Percentiles rank a stretch among this genome's conserved stretches.
These are phyloP conservation scores for Mortierella sp. DNA, from an alignment of 371 early-diverging fungal species.

Conservation along the genomic window DNA sequence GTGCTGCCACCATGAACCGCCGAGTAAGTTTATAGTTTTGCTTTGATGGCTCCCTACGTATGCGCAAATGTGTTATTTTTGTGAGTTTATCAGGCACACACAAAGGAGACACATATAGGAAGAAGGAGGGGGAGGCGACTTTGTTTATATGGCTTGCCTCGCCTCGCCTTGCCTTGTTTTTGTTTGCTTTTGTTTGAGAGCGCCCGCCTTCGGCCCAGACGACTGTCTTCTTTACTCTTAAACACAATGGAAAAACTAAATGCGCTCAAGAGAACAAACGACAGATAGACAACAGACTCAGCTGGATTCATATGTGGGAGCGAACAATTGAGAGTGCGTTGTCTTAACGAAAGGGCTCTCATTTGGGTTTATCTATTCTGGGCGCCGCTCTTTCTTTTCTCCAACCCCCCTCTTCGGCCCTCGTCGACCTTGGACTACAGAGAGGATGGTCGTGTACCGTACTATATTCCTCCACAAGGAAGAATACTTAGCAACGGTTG, in stretches of 20 bases:
- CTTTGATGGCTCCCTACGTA: neutral
- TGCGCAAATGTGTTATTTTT: neutral
- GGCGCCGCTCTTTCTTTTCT: conserved; percentile 5
- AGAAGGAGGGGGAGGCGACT: neutral
- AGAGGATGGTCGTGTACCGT: neutral
- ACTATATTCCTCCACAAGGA: neutral
- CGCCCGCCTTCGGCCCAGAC: no score
- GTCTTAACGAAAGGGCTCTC: neutral
- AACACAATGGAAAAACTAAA: neutral
- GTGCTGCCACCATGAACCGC: conserved; percentile 44
- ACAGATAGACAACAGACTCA: neutral
- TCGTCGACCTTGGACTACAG: neutral
- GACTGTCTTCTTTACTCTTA: neutral
- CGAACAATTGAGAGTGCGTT: neutral
- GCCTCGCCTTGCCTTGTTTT: neutral
- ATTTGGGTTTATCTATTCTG: neutral
- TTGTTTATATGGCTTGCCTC: neutral
- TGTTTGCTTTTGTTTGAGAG: conserved; percentile 1
- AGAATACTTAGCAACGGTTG: no score
- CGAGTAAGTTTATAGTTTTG: conserved; percentile 21
- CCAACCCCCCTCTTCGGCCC: neutral
- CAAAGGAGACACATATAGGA: neutral
- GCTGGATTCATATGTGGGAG: no score
- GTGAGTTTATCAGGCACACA: conserved; percentile 6
- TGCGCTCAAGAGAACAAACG: neutral